Evolutionary conservation across 495 filamentous ascomycete species (phyloP).

Genomic region (Cudoniella acicularis): DNA sequence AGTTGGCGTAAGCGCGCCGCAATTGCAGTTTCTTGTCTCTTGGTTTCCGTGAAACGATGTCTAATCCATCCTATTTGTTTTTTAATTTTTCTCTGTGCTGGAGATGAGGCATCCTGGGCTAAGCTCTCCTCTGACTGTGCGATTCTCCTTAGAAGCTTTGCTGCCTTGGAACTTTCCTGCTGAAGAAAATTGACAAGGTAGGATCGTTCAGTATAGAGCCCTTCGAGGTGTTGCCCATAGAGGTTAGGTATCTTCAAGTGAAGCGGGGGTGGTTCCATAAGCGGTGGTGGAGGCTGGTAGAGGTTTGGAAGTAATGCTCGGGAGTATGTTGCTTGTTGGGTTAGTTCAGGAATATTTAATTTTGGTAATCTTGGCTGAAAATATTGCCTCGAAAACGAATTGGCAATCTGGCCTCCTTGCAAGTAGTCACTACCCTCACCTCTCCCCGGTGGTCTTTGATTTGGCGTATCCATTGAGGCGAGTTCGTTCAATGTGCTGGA

Average conservation of each 20-base stretch:
- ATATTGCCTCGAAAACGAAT: neutral
- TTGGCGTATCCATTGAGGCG: neutral
- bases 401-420: neutral
- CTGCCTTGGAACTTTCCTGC: slow-evolving; percentile 30
- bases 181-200: slow-evolving; percentile 38
- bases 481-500: neutral
- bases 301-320: neutral
- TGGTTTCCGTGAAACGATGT: slow-evolving; percentile 31
- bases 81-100: slow-evolving; percentile 21
- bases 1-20: slow-evolving; percentile 40
- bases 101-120: neutral
- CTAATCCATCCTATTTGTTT: slow-evolving; percentile 29
- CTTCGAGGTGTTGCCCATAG: neutral
- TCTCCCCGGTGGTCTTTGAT: neutral
- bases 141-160: slow-evolving; percentile 29
- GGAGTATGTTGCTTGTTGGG: neutral
- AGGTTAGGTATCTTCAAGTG: neutral
- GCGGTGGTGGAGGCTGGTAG: neutral
- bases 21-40: slow-evolving; percentile 37
- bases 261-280: neutral
- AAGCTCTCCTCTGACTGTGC: slow-evolving; percentile 11
- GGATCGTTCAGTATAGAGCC: slow-evolving; percentile 35
- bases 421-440: neutral
- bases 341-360: neutral
- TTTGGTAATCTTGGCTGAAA: neutral